Conservation (phyloP, 306 rosid genomes). For the Dalbergia cultrata region DNA sequence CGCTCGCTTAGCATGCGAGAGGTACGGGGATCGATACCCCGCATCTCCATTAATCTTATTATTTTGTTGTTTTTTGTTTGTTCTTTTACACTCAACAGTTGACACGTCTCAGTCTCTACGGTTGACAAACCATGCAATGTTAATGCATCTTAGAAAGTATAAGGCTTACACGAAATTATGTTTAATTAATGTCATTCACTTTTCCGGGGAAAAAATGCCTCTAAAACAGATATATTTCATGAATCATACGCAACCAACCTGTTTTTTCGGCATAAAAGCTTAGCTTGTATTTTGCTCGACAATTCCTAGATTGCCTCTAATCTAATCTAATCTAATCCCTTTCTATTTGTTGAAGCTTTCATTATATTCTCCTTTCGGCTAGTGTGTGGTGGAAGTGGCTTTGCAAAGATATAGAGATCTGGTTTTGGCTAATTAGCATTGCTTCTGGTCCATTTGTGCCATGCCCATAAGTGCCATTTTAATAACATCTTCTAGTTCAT, state of each 20-base stretch:
- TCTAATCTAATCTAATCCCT: not conserved
- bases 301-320: not conserved
- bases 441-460: constrained; percentile 15
- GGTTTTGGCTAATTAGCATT: constrained; percentile 1
- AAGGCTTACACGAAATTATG: constrained; percentile 15
- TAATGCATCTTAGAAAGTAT: not conserved
- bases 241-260: not conserved
- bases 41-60: constrained; percentile 60
- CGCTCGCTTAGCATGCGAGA: constrained; percentile 99
- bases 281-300: not conserved
- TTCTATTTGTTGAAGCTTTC: not conserved
- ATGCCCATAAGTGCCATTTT: not conserved
- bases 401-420: not conserved
- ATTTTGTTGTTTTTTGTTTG: not conserved
- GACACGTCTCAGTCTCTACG: constrained; percentile 17
- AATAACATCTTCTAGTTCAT: not conserved
- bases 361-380: not conserved
- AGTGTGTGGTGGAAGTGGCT: not conserved
- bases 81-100: not conserved
- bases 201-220: not conserved
- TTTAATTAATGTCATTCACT: constrained; percentile 18
- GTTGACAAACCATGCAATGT: not conserved
- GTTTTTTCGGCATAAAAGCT: constrained; percentile 13
- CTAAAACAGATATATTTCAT: constrained; percentile 7
- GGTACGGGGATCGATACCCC: constrained; percentile 95